phyloP scores from a whole-genome alignment of 2,329 filamentous ascomycete genomes.

The Xenoacremonium recifei region DNA sequence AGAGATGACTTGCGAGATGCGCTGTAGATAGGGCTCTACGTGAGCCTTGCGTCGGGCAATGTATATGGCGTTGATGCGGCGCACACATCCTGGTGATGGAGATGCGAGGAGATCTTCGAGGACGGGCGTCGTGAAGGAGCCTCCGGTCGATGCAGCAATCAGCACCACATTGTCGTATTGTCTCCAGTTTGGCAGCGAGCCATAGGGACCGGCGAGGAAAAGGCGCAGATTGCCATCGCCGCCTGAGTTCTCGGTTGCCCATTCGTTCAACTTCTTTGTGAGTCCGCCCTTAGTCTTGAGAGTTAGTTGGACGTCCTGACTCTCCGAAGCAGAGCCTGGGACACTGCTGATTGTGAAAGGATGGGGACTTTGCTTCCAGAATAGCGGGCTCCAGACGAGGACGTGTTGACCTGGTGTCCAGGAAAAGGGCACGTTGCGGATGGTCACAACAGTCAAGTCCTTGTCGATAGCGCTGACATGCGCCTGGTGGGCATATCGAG shows the following conservation, averaged over 20 bases:
- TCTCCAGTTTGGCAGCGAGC: constrained; percentile 18
- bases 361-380: constrained; percentile 22
- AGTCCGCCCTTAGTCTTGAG: constrained; percentile 24
- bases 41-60: constrained; percentile 19
- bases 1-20: constrained; percentile 9
- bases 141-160: constrained; percentile 20
- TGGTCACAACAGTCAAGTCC: constrained; percentile 18
- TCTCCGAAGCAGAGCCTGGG: constrained; percentile 3
- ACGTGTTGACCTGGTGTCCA: constrained; percentile 27
- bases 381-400: constrained; percentile 23
- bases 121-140: constrained; percentile 21
- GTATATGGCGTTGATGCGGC: constrained; percentile 19
- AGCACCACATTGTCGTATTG: constrained; percentile 23
- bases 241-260: constrained; percentile 15
- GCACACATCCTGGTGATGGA: constrained; percentile 18
- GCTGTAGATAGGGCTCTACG: constrained; percentile 17
- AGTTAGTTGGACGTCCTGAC: constrained; percentile 18
- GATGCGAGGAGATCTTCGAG: constrained; percentile 19
- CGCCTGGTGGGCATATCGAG: constrained; percentile 20
- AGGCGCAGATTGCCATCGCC: constrained; percentile 14
- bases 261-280: constrained; percentile 19
- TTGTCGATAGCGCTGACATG: constrained; percentile 15
- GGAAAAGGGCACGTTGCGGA: constrained; percentile 18
- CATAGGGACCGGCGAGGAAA: constrained; percentile 23
- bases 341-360: constrained; percentile 23